These are phyloP conservation scores for Aciculosporium take DNA, from an alignment of 2,329 filamentous ascomycete species.

Conservation along the genomic window DNA sequence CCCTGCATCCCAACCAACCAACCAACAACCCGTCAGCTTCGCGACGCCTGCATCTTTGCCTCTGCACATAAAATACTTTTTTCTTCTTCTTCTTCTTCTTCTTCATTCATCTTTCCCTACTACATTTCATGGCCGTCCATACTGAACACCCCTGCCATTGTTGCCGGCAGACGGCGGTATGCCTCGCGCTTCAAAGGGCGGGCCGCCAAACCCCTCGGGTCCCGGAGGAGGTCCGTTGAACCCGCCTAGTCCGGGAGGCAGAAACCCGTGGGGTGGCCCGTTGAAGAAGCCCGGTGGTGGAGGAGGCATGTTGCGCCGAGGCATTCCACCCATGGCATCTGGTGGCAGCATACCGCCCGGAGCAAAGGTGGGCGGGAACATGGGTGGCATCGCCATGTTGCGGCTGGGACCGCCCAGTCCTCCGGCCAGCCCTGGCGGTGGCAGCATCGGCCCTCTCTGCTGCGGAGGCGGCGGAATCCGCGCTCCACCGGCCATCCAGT, in stretches of 20 bases:
- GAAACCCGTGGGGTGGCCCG: conserved; percentile 36
- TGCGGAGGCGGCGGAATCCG: conserved; percentile 30
- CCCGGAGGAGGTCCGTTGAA: conserved; percentile 37
- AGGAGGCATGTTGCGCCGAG: conserved; percentile 37
- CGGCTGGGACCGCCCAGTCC: conserved; percentile 19
- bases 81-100: not conserved
- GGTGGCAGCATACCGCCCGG: conserved; percentile 31
- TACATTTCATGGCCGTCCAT: conserved; percentile 17
- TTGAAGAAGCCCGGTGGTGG: conserved; percentile 46
- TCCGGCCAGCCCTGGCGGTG: conserved; percentile 41
- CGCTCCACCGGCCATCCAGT: conserved; percentile 33
- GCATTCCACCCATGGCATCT: conserved; percentile 34
- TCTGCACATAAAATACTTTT: too few relatives aligned
- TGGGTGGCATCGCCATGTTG: conserved; percentile 38
- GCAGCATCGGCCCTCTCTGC: conserved; percentile 38
- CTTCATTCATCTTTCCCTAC: not conserved
- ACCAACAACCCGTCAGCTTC: too few relatives aligned
- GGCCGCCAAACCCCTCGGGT: conserved; percentile 32
- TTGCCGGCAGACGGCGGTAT: conserved; percentile 36
- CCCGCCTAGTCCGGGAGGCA: conserved; percentile 40
- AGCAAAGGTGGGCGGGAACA: conserved; percentile 49
- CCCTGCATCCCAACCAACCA: too few relatives aligned
- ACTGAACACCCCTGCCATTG: conserved; percentile 20
- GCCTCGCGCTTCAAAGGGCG: conserved; percentile 39
- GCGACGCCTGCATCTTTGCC: too few relatives aligned